phyloP scores from a whole-genome alignment of 1,139 yeast genomes.

The Taphrina confusa region DNA sequence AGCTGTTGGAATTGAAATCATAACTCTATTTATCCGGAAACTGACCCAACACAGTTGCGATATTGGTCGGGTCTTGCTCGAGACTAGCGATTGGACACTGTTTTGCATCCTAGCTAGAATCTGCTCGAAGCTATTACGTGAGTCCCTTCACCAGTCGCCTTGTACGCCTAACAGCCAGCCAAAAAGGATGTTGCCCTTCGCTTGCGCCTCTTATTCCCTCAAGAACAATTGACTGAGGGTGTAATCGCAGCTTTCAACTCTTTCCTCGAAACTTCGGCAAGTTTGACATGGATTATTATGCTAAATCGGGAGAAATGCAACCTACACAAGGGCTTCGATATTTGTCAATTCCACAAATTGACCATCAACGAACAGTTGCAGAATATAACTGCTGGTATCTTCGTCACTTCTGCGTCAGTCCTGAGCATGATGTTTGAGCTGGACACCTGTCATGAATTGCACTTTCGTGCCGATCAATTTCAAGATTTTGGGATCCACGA shows the following conservation, averaged over 20 bases:
- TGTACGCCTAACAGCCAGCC: constrained; percentile 1
- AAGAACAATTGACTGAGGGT: background rate
- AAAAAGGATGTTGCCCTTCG: background rate
- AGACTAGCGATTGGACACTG: background rate
- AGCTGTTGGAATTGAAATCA: background rate
- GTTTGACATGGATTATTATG: background rate
- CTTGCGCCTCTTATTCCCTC: background rate
- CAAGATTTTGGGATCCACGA: too few relatives aligned
- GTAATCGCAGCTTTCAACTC: background rate
- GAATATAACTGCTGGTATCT: background rate
- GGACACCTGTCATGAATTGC: background rate
- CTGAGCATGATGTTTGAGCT: background rate
- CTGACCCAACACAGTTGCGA: constrained; percentile 1
- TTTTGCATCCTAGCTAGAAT: background rate
- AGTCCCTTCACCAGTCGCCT: background rate
- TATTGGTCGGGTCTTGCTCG: background rate
- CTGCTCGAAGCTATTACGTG: constrained; percentile 17
- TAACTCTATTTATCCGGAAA: background rate
- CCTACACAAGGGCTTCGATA: background rate
- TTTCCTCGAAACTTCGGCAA: background rate
- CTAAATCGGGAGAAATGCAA: background rate
- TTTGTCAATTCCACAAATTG: background rate
- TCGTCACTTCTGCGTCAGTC: background rate
- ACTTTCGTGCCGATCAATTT: background rate
- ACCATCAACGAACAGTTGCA: background rate